phyloP scores from a whole-genome alignment of 495 filamentous ascomycete genomes.

The Penicillium fimorum region DNA sequence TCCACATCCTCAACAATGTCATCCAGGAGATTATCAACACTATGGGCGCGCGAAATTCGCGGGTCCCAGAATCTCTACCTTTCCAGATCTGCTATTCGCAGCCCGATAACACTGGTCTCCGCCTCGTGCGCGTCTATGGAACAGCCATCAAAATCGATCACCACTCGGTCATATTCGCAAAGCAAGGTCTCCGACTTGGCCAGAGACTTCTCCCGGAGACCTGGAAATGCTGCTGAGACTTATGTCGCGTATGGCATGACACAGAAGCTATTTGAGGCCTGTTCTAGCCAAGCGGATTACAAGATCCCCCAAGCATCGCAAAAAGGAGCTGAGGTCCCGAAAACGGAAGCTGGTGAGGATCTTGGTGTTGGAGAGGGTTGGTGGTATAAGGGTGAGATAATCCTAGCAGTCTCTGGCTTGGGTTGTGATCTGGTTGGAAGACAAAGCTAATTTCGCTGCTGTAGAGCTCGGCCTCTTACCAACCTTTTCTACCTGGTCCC shows the following conservation, averaged over 20 bases:
- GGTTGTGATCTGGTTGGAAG: constrained; percentile 1
- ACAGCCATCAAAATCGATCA: constrained; percentile 5
- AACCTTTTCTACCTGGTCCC: constrained; percentile 93
- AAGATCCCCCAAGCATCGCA: constrained; percentile 55
- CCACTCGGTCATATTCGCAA: constrained; percentile 12
- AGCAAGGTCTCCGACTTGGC: constrained; percentile 32
- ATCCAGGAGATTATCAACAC: constrained; percentile 21
- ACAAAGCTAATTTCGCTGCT: not conserved
- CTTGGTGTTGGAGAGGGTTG: constrained; percentile 70
- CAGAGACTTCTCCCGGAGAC: constrained; percentile 31
- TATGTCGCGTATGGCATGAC: constrained; percentile 78
- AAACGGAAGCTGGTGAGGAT: constrained; percentile 70
- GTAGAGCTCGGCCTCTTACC: constrained; percentile 63
- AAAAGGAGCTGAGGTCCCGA: constrained; percentile 56
- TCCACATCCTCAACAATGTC: constrained; percentile 17
- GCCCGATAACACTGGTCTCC: constrained; percentile 4
- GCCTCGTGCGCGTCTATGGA: not conserved
- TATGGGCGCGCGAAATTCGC: constrained; percentile 20
- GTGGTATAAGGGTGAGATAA: constrained; percentile 76
- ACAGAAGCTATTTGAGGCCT: constrained; percentile 74
- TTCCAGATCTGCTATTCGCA: constrained; percentile 13
- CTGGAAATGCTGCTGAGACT: constrained; percentile 54
- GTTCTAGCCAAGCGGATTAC: constrained; percentile 74
- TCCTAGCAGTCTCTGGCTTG: not conserved
- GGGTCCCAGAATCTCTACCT: constrained; percentile 12